Evolutionary conservation across 768 basidiomycete genomes (phyloP), one percentile per base, ranked within the genome.

Genomic region (Tulasnella sp.): DNA sequence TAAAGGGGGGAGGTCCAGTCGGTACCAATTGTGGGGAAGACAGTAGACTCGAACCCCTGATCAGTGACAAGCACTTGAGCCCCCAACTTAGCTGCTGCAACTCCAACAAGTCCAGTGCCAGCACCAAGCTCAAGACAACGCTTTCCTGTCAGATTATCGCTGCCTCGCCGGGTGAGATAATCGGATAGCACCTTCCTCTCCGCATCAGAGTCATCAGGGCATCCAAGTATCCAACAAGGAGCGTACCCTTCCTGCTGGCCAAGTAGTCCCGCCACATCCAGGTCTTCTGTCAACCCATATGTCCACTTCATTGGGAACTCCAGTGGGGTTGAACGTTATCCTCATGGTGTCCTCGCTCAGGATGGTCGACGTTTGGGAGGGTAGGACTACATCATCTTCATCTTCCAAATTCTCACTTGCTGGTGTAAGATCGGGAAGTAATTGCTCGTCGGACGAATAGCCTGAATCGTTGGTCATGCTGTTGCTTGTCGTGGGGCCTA

Each of bases 31-130:
- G 19, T 24, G 24, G 4, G 24, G 75, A n/a, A 34, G 19, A 19
- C 79, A 34, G 82, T 62, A 58, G 76, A 77, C 72, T 71, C 94
- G 85, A 83, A 97, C 96, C 88, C 88, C 89, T 97, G 96, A 86
- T 98, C 96, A 24, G 96, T 98, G 82, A 96, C 92, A 86, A 89
- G 92, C 36, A 93, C 91, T 27, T 83, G 82, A 4, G 88, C 88
- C 62, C 92, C 91, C 24, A 96, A 88, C 74, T 88, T 87, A 7
- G 89, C 95, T 2, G 92, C 92, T 7, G 93, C 91, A 38, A 98
- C 89, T 12, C 96, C 96, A n/a, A 97, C 95, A 34, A 98, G 88
- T 24, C 96, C 96, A 3, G 96, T 98, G 1, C 96, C 96, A 93
- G 78, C 36, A 6, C 96, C 96, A 2, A 98, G 89, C 83, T 98